Evolutionary conservation across 2,329 filamentous ascomycete genomes (phyloP), one percentile per base, ranked within the genome.

Genomic region (Harringtonia aguacate): DNA sequence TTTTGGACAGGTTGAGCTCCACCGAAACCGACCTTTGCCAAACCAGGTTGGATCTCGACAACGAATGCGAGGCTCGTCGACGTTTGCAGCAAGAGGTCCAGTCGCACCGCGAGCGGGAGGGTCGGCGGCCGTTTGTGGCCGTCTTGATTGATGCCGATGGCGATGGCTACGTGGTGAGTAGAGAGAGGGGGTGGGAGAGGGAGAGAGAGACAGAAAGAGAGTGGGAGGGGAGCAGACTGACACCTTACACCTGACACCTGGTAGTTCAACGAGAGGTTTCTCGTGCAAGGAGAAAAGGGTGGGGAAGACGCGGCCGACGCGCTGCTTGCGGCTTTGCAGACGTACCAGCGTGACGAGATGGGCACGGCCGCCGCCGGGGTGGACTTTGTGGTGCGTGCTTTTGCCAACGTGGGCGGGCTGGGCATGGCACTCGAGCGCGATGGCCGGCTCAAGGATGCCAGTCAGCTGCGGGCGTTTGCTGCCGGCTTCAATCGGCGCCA

Each of bases 401-500:
- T 39, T 24, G 36, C 36, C 21, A 39, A 39, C 21, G 36, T 39
- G 9, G 27, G 21, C 9, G 36, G 36, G 12, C 20, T 39, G 7
- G 17, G 4, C 8, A 8, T 4, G 7, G 36, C 20, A 7, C 36
- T 39, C 20, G 17, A 39, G 36, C 36, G 36, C 17, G 36, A 29
- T 18, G 36, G 20, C 21, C 15, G 27, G 36, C 14, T 27, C 21
- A 39, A 39, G 27, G 17, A 10, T 20, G 18, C 17, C 9, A 9
- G 13, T 4, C 17, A 39, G 20, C 10, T 39, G 9, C 9, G 20
- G 36, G 36, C 36, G 21, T 27, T 27, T 27, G 24, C 10, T 10
- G 24, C 24, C 24, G 79, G 73, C 31, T 82, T 81, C 61, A 78
- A 70, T 38, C 75, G 77, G 57, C 69, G 66, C 47, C 70, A 70